Conservation (phyloP, 169 alveolate species). For the Besnoitia besnoiti region DNA sequence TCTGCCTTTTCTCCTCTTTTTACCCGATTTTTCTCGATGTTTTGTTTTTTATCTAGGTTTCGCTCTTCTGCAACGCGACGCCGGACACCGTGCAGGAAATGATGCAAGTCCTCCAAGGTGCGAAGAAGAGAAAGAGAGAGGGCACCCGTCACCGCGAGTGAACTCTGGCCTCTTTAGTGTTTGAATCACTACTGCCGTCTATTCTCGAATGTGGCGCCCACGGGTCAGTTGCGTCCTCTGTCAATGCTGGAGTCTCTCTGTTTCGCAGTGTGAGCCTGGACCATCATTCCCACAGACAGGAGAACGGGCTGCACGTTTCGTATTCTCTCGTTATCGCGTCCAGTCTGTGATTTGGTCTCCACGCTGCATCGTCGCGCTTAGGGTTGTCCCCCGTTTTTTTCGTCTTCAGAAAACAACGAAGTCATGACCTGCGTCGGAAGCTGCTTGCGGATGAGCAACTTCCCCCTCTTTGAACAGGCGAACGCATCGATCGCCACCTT, state of each 20-base stretch:
- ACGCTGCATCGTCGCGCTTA: not conserved
- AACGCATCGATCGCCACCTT: slow-evolving; percentile 57
- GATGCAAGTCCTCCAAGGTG: slow-evolving; percentile 72
- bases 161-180: too few relatives aligned
- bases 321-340: too few relatives aligned
- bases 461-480: slow-evolving; percentile 71
- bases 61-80: slow-evolving; percentile 67
- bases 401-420: slow-evolving; percentile 70
- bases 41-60: slow-evolving; percentile 9
- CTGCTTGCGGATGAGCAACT: slow-evolving; percentile 70
- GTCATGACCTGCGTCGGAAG: slow-evolving; percentile 76
- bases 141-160: too few relatives aligned
- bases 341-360: not conserved
- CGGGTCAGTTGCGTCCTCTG: too few relatives aligned
- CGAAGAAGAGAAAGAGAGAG: too few relatives aligned
- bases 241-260: too few relatives aligned
- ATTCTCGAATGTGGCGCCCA: too few relatives aligned
- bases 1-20: not conserved
- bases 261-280: too few relatives aligned
- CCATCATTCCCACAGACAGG: too few relatives aligned
- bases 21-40: not conserved
- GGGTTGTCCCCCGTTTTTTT: not conserved
- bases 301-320: too few relatives aligned
- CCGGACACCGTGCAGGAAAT: slow-evolving; percentile 69
- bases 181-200: too few relatives aligned